Base-by-base conservation (phyloP, 129 eudicot genomes). In the Escallonia herrerae region DNA sequence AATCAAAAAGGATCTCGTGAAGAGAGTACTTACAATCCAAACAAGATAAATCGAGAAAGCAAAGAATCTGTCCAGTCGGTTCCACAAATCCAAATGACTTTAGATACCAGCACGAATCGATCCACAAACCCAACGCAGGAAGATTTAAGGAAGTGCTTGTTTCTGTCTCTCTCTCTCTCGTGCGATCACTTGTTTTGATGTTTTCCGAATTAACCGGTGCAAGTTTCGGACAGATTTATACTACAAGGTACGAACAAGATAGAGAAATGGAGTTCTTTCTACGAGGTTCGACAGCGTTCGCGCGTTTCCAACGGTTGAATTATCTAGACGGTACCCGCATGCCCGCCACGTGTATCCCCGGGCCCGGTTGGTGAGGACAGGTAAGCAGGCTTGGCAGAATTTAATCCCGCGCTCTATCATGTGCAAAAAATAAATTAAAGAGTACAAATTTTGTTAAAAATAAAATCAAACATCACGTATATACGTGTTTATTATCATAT, bases 11-110 rank as follows among this genome's bases (percentile, higher is more conserved):
- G 2, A 74, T 7, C 66, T 39, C 7, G 15, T 10, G 40, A 63
- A 48, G 56, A 57, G 43, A 66, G 12, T 2, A 77, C 83, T 78
- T 78, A 76, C 72, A 61, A 45, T 8, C 43, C 9, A 8, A 10
- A 42, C 46, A 53, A 43, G 40, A 62, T 10, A 40, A 62, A 15
- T 14, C 10, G 64, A 49, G 13, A 60, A 58, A 49, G 71, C 40
- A 39, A 47, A 71, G 49, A 40, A 62, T 76, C 79, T 64, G 11
- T 65, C 82, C 74, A 63, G 72, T n/a, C 76, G 62, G 63, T 64
- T 82, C 94, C 94, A 15, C 88, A 74, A 74, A 76, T 77, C 94
- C 94, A 45, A 77, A 69, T 77, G 56, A 70, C 75, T 65, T n/a
- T 69, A n/a, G 72, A 3, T 77, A 68, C 61, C 94, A 64, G 80